A percentile compares a stretch with the other conserved stretches of the same genome.
phyloP scores from a whole-genome alignment of 371 early-diverging fungal genomes.

The Apophysomyces trapeziformis region DNA sequence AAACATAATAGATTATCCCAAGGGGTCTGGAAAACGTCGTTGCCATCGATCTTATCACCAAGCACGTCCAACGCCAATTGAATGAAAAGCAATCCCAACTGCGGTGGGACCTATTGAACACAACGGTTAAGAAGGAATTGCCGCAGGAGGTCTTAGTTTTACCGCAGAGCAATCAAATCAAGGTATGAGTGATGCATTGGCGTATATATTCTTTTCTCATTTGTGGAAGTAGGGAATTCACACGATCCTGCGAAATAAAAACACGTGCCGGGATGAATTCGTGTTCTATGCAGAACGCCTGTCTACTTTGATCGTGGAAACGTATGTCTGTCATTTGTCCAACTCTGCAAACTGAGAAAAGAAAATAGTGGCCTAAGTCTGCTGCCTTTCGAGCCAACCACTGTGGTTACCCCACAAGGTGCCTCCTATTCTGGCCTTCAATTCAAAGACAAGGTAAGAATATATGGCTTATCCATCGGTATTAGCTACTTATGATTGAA shows the following conservation, averaged over 20 bases:
- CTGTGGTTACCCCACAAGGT: conserved; percentile 70
- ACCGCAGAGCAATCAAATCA: conserved; percentile 69
- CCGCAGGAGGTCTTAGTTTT: conserved; percentile 64
- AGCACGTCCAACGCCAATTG: conserved; percentile 84
- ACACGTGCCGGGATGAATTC: conserved; percentile 84
- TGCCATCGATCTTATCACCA: conserved; percentile 90
- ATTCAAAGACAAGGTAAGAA: conserved; percentile 46
- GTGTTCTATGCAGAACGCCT: conserved; percentile 89
- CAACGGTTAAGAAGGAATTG: conserved; percentile 41
- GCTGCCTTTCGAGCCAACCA: conserved; percentile 55
- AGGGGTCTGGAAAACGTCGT: conserved; percentile 88
- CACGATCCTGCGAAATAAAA: conserved; percentile 79
- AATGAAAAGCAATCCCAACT: conserved; percentile 71
- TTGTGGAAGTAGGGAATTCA: conserved; percentile 65
- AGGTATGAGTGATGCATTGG: conserved; percentile 29
- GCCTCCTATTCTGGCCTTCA: conserved; percentile 60
- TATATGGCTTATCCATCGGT: background rate
- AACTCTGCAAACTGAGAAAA: background rate
- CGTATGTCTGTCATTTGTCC: conserved; percentile 36
- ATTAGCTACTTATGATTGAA: conserved; percentile 15
- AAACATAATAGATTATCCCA: conserved; percentile 72
- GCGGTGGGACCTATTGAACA: conserved; percentile 65
- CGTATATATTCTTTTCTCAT: background rate
- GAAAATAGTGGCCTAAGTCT: conserved; percentile 61
- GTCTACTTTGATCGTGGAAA: conserved; percentile 82